These are phyloP conservation scores for Clarireedia homoeocarpa DNA, from an alignment of 2,329 filamentous ascomycete species.

Conservation along the genomic window DNA sequence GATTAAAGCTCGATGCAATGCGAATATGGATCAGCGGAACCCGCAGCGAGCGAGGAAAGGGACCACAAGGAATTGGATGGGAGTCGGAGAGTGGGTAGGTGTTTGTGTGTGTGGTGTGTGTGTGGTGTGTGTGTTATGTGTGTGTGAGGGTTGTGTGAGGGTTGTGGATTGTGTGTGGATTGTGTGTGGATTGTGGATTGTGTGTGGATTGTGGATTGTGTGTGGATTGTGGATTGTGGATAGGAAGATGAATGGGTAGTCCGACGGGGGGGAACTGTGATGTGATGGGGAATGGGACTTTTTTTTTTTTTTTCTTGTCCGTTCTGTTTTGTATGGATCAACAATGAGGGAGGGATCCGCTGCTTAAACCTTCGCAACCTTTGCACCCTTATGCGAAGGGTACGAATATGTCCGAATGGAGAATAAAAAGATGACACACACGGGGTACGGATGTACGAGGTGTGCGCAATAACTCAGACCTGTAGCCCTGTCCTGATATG, in stretches of 20 bases:
- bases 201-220: background rate
- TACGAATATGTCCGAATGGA: background rate
- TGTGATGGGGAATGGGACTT: background rate
- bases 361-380: background rate
- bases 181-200: too few relatives aligned
- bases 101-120: too few relatives aligned
- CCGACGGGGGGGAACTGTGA: background rate
- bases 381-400: background rate
- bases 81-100: too few relatives aligned
- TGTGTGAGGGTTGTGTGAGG: too few relatives aligned
- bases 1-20: constrained; percentile 6
- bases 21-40: constrained; percentile 7
- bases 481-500: background rate
- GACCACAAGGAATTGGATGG: background rate
- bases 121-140: too few relatives aligned
- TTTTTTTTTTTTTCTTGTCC: background rate
- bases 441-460: background rate
- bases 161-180: too few relatives aligned
- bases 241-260: background rate
- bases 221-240: background rate
- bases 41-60: background rate
- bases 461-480: background rate
- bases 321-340: background rate
- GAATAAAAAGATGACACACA: background rate
- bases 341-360: background rate